Percentiles rank a stretch among this genome's conserved stretches.
Evolutionary conservation across 73 alveolate species (phyloP).

Genomic region (Urostyla sp.): DNA sequence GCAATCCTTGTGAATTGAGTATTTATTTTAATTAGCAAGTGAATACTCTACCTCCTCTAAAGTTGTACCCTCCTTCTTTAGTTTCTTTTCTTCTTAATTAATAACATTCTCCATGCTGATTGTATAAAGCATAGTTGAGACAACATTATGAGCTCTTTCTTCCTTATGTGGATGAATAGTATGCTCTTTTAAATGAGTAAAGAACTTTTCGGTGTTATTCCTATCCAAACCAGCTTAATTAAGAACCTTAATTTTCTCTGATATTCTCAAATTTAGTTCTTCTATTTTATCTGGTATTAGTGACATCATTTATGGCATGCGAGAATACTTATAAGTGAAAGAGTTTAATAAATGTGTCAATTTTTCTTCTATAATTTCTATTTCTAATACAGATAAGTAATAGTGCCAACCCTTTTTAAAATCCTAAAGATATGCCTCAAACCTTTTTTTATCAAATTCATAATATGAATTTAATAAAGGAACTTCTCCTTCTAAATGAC

Average conservation of each 20-base stretch:
- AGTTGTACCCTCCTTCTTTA: not conserved
- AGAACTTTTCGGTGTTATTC: conserved; percentile 32
- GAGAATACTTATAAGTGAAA: conserved; percentile 42
- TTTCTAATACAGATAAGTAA: conserved; percentile 41
- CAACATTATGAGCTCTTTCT: not conserved
- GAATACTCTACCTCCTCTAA: not conserved
- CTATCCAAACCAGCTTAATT: conserved; percentile 28
- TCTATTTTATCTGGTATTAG: conserved; percentile 55
- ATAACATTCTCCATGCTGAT: conserved; percentile 19
- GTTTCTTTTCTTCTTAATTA: not conserved
- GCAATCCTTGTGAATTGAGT: conserved; percentile 36
- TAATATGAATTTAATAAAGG: not conserved
- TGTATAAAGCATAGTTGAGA: conserved; percentile 15
- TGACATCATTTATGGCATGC: conserved; percentile 8
- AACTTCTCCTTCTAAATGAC: conserved; percentile 32
- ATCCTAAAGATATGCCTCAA: not conserved
- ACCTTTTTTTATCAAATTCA: conserved; percentile 42
- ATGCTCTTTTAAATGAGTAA: conserved; percentile 35
- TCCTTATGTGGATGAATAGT: conserved; percentile 11
- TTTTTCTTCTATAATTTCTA: conserved; percentile 37
- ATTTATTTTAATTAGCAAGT: not conserved
- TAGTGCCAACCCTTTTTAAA: conserved; percentile 63
- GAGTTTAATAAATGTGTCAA: conserved; percentile 2
- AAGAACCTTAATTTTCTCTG: conserved; percentile 36
- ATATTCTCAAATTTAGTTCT: conserved; percentile 49